These are phyloP conservation scores for Berkeleyomyces basicola DNA, from an alignment of 2,329 filamentous ascomycete species.

Conservation along the genomic window DNA sequence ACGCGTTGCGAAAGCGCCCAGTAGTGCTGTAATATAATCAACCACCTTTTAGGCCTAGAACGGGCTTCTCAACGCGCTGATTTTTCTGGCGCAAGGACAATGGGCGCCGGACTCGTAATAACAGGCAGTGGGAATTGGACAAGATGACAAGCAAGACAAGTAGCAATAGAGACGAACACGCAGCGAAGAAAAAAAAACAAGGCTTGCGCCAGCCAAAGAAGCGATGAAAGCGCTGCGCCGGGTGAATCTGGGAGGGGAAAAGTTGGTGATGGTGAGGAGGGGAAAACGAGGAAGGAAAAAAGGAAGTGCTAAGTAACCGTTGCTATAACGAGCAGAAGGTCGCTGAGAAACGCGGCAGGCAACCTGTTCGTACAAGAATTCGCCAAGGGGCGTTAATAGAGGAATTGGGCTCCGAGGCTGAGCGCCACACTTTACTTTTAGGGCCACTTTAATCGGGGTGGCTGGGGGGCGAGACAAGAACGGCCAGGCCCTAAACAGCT, in stretches of 20 bases:
- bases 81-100: background rate
- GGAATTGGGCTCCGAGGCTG: background rate
- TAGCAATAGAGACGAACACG: background rate
- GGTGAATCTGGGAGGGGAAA: background rate
- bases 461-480: conserved; percentile 1
- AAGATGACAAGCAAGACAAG: background rate
- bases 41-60: background rate
- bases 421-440: background rate
- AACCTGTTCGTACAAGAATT: background rate
- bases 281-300: conserved; percentile 4
- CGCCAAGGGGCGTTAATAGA: no score
- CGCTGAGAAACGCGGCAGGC: background rate
- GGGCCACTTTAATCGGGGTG: conserved; percentile 3
- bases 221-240: background rate
- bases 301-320: background rate
- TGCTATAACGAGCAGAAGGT: conserved; percentile 1
- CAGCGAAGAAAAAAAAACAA: background rate
- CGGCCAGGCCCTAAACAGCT: background rate
- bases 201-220: background rate
- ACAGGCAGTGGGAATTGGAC: background rate
- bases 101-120: background rate
- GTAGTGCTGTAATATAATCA: background rate
- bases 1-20: conserved; percentile 8
- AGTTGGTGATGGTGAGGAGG: background rate
- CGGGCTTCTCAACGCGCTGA: background rate